Percentiles rank a stretch among this genome's conserved stretches.
These are phyloP conservation scores for Colletotrichum spinosum DNA, from an alignment of 2,329 filamentous ascomycete species.

Conservation along the genomic window DNA sequence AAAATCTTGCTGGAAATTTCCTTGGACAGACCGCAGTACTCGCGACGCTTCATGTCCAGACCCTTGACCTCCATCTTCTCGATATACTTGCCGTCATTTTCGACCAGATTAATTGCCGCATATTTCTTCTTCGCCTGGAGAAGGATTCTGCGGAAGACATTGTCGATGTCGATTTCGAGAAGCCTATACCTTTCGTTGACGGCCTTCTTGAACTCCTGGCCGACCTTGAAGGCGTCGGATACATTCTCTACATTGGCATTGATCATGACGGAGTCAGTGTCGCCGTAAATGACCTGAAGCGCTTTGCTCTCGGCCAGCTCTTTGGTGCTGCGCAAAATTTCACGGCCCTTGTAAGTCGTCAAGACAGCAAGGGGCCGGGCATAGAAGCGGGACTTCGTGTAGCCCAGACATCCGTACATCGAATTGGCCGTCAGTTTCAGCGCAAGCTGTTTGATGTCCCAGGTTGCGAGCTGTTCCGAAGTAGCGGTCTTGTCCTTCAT, in stretches of 20 bases:
- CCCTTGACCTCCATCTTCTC: slow-evolving; percentile 99
- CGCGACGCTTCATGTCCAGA: slow-evolving; percentile 96
- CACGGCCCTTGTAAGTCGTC: slow-evolving; percentile 96
- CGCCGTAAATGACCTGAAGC: slow-evolving; percentile 96
- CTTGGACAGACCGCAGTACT: slow-evolving; percentile 96
- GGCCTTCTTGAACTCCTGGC: slow-evolving; percentile 92
- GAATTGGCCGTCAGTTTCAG: slow-evolving; percentile 98
- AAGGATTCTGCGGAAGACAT: slow-evolving; percentile 92
- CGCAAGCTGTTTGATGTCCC: slow-evolving; percentile 98
- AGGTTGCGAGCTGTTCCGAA: slow-evolving; percentile 86
- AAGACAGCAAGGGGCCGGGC: slow-evolving; percentile 94
- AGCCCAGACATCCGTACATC: slow-evolving; percentile 99
- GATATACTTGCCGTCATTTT: slow-evolving; percentile 87
- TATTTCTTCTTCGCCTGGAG: slow-evolving; percentile 99
- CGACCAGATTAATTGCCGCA: slow-evolving; percentile 92
- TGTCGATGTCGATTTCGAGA: slow-evolving; percentile 98
- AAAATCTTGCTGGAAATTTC: slow-evolving; percentile 91
- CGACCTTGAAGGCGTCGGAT: slow-evolving; percentile 88
- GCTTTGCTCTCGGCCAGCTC: slow-evolving; percentile 92
- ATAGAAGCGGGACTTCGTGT: slow-evolving; percentile 97
- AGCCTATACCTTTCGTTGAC: slow-evolving; percentile 95
- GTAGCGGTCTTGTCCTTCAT: slow-evolving; percentile 96
- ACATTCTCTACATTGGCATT: slow-evolving; percentile 98
- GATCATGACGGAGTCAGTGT: slow-evolving; percentile 99
- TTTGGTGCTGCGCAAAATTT: slow-evolving; percentile 96